These are phyloP conservation scores for Diospyros lotus DNA, from an alignment of 148 eudicot species.

Conservation along the genomic window DNA sequence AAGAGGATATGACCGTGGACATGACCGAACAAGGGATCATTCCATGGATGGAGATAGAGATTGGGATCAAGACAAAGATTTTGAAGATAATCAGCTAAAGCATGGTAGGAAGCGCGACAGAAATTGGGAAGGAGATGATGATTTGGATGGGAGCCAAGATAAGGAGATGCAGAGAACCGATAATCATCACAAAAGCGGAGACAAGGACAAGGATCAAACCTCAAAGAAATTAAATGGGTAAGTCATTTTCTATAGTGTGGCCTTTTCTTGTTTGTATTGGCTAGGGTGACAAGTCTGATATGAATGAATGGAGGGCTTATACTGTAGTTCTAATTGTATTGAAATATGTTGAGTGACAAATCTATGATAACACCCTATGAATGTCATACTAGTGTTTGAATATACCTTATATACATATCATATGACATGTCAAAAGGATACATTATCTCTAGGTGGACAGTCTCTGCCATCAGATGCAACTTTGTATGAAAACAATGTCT, in stretches of 20 bases:
- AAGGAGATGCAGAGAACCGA: conserved; percentile 38
- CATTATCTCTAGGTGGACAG: too few species aligned
- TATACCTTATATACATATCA: too few species aligned
- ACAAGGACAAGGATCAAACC: conserved; percentile 37
- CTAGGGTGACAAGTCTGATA: too few species aligned
- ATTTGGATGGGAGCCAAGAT: conserved; percentile 30
- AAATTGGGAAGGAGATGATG: conserved; percentile 35
- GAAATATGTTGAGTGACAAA: too few species aligned
- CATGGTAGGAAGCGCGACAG: conserved; percentile 35
- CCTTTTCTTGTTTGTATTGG: too few species aligned
- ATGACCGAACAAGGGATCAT: conserved; percentile 32
- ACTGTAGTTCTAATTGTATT: too few species aligned
- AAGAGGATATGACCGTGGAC: conserved; percentile 29
- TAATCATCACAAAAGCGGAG: conserved; percentile 38
- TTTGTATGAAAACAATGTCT: too few species aligned
- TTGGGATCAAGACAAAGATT: conserved; percentile 25
- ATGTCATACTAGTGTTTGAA: too few species aligned
- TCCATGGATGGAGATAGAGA: conserved; percentile 33
- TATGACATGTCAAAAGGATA: too few species aligned
- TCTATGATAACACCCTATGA: too few species aligned
- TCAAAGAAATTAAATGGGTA: conserved; percentile 49
- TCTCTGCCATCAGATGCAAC: too few species aligned
- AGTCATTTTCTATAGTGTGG: not conserved
- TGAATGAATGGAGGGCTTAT: too few species aligned
- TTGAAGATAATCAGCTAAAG: conserved; percentile 29